phyloP scores from a whole-genome alignment of 2,329 filamentous ascomycete genomes.

The Colletotrichum coccodes region DNA sequence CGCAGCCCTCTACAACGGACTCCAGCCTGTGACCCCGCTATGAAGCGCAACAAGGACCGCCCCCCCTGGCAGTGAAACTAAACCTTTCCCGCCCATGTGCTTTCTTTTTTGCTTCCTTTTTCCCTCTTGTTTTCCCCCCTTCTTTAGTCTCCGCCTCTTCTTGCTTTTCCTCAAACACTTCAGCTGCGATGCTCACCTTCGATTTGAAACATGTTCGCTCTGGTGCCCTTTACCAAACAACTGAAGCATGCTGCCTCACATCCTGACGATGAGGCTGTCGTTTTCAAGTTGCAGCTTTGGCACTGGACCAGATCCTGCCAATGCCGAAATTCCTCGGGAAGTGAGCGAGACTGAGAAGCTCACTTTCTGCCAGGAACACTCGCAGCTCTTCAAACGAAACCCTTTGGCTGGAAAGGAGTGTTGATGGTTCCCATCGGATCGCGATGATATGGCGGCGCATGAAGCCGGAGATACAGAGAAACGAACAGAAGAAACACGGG shows the following conservation, averaged over 20 bases:
- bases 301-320: too few relatives aligned
- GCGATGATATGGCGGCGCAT: too few relatives aligned
- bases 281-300: too few relatives aligned
- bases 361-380: too few relatives aligned
- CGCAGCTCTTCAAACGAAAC: too few relatives aligned
- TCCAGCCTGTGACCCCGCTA: not conserved
- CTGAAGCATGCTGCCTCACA: not conserved
- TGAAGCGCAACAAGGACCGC: not conserved
- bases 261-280: not conserved
- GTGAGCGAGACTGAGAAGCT: too few relatives aligned
- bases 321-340: too few relatives aligned
- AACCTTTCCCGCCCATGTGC: not conserved
- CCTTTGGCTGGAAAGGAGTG: too few relatives aligned
- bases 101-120: too few relatives aligned
- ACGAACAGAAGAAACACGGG: not conserved
- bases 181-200: not conserved
- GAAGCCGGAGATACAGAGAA: not conserved
- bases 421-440: too few relatives aligned
- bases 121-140: too few relatives aligned
- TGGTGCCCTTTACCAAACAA: not conserved
- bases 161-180: not conserved
- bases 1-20: not conserved
- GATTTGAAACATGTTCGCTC: too few relatives aligned
- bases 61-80: not conserved
- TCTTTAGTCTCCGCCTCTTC: not conserved